Base-by-base conservation (phyloP, 192 early-diverging fungal species). In the Rhizophagus clarus region DNA sequence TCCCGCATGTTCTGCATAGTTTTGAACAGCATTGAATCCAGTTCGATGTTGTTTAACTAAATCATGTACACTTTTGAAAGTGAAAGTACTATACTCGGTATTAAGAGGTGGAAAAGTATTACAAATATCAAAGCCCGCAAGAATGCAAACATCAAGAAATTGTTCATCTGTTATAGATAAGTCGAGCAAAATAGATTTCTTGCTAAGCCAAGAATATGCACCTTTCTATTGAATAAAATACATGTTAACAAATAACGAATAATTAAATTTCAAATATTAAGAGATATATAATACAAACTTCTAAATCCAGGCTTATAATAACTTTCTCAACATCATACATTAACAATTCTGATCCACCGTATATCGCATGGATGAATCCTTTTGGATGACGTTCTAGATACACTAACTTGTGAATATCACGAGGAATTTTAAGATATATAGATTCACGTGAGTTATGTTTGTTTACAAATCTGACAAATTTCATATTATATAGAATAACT, bases 321-420 rank as follows among this genome's bases (percentile, higher is more conserved):
- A 95, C 90, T 34, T 88, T 87, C 62, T 95, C 94, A 9, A 94
- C 87, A 79, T 93, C 90, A 76, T 89, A 95, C 89, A 93, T 93
- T 24, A 95, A 83, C 29, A 93, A 70, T 74, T 95, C 94, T 51
- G 90, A 88, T 45, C 93, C 91, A 73, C 88, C 90, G 81, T 91
- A 91, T 22, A 94, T 83, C 1, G 93, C 91, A 79, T 94, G 91
- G 49, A 94, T 86, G 64, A 91, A 87, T 82, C 92, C 89, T 81
- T 88, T 81, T 45, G 90, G 91, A 84, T 93, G 92, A 56, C 83
- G 80, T 72, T 91, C 86, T 86, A 95, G 78, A 80, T 94, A 94
- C 26, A 90, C 89, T 68, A 95, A 86, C 90, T 90, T 84, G 40
- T 69, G 32, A 3, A 69, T 56, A 69, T 69, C 67, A 69, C 67